Base-by-base conservation (phyloP, 2,329 filamentous ascomycete genomes). In the Colletotrichum lentis region DNA sequence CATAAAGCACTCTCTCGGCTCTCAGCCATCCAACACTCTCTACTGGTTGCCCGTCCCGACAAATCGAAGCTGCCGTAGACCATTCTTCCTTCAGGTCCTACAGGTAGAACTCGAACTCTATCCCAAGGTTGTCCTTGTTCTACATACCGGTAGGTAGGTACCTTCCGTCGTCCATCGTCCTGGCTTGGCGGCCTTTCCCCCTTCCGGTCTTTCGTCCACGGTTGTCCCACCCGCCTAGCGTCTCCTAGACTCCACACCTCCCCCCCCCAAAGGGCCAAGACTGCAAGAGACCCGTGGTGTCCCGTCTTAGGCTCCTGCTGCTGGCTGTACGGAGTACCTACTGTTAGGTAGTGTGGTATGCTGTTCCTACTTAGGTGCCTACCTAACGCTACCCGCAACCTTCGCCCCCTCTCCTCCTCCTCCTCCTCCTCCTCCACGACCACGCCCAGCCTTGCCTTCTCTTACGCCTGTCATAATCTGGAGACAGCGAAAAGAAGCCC, bases 401-500 rank as follows among this genome's bases (percentile, higher is more conserved):
- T 49, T 63, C 41, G 35, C 44, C 22, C 59, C 64, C 50, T 50
- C 47, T 39, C 53, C 56, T 27, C 52, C 52, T 52, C 43, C 47
- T 39, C 53, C 56, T 27, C 52, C 52, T 52, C 43, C 27, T 60
- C 50, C 31, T 53, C 37, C 22, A 59, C 62, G 35, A 59, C 54
- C 55, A 44, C 50, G 52, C 43, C 52, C 20, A 22, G 49, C 27
- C 39, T 43, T 57, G 53, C 52, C 50, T 66, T 57, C 37, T 35
- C 20, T 59, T 53, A 37, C 53, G 62, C 67, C 58, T 63, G 63
- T 69, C 67, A 58, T 55, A 57, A 67, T 58, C 67, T 57, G 57
- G 67, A 69, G 67, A 62, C 64, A 44, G 63, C 67, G 67, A 67
- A 53, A 68, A 60, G 63, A 70, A 69, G 73, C 72, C 72, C 73